A percentile compares a stretch with the other conserved stretches of the same genome.
These are phyloP conservation scores for Marasmius oreades DNA, from an alignment of 1,284 basidiomycete genomes.

Conservation along the genomic window DNA sequence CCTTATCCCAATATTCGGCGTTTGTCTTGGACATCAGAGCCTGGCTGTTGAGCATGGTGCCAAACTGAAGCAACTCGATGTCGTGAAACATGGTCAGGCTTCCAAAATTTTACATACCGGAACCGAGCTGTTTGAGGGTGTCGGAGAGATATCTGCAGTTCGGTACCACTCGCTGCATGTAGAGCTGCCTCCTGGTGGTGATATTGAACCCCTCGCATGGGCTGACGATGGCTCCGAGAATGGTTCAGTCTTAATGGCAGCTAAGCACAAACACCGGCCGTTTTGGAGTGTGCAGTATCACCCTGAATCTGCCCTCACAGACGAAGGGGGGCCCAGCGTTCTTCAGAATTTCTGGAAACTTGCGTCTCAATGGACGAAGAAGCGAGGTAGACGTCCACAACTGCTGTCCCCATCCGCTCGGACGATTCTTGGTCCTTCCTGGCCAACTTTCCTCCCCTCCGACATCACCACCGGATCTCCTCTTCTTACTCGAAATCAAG, in stretches of 20 bases:
- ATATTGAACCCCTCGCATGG: conserved; percentile 65
- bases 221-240: conserved; percentile 62
- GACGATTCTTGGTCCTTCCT: conserved; percentile 42
- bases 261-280: conserved; percentile 62
- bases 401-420: conserved; percentile 38
- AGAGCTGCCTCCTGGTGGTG: conserved; percentile 37
- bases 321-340: conserved; percentile 60
- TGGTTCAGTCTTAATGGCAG: conserved; percentile 66
- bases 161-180: conserved; percentile 83
- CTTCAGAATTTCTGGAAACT: conserved; percentile 70
- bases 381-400: conserved; percentile 31
- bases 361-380: conserved; percentile 50
- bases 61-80: conserved; percentile 41
- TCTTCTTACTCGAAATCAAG: conserved; percentile 21
- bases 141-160: conserved; percentile 66
- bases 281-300: conserved; percentile 97
- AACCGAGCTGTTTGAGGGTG: conserved; percentile 59
- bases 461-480: conserved; percentile 13
- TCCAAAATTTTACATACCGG: conserved; percentile 59
- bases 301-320: conserved; percentile 78
- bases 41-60: conserved; percentile 80
- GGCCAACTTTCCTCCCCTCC: conserved; percentile 44
- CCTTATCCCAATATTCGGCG: conserved; percentile 76
- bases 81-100: conserved; percentile 83
- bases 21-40: conserved; percentile 93